These are phyloP conservation scores for Melastoma candidum DNA, from an alignment of 441 rosid species.

Conservation along the genomic window DNA sequence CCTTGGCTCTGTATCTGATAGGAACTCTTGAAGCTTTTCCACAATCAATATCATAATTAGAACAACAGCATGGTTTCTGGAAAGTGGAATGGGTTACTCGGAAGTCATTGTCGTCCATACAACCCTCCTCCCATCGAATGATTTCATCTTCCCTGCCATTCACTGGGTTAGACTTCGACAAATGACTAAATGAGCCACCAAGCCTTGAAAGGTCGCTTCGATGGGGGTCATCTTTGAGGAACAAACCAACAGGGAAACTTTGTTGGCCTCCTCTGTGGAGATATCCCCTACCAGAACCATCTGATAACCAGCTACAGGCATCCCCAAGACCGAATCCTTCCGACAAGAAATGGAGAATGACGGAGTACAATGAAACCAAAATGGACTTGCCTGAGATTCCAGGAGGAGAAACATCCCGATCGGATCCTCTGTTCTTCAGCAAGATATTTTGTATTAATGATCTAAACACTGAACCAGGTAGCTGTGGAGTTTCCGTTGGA, in stretches of 20 bases:
- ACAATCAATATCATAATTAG: slow-evolving; percentile 60
- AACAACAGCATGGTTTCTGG: slow-evolving; percentile 95
- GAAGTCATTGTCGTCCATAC: slow-evolving; percentile 75
- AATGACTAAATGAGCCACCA: slow-evolving; percentile 86
- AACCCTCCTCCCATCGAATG: slow-evolving; percentile 95
- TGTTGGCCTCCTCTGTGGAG: slow-evolving; percentile 94
- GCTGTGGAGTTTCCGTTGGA: slow-evolving; percentile 59
- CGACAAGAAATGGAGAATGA: slow-evolving; percentile 84
- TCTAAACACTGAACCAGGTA: slow-evolving; percentile 91
- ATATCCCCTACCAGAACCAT: slow-evolving; percentile 51
- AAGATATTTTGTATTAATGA: slow-evolving; percentile 77
- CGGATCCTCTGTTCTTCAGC: slow-evolving; percentile 84
- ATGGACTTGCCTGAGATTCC: slow-evolving; percentile 86
- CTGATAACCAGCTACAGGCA: slow-evolving; percentile 43
- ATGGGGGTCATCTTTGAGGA: slow-evolving; percentile 78
- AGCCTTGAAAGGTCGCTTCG: slow-evolving; percentile 87
- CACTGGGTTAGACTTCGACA: slow-evolving; percentile 64
- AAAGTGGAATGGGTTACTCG: slow-evolving; percentile 67
- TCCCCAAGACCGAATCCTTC: slow-evolving; percentile 71
- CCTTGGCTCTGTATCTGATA: slow-evolving; percentile 41
- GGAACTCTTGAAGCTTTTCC: slow-evolving; percentile 58
- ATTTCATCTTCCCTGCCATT: slow-evolving; percentile 60
- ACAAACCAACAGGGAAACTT: slow-evolving; percentile 73
- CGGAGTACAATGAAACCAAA: slow-evolving; percentile 81
- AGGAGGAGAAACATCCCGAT: slow-evolving; percentile 67